A percentile compares a stretch with the other conserved stretches of the same genome.
These are phyloP conservation scores for Ascodesmis nigricans DNA, from an alignment of 495 filamentous ascomycete species.

Conservation along the genomic window DNA sequence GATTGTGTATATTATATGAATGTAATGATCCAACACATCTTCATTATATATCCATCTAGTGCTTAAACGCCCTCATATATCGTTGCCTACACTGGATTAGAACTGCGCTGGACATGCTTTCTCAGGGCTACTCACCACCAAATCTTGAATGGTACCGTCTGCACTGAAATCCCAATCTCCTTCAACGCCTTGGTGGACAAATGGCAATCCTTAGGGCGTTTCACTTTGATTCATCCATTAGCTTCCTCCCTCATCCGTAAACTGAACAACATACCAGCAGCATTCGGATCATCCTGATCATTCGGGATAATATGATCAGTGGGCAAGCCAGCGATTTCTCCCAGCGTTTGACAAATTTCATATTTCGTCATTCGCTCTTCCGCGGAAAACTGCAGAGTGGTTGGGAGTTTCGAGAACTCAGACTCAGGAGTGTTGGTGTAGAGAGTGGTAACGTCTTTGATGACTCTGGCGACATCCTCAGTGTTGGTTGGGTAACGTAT, in stretches of 20 bases:
- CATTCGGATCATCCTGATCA: conserved; percentile 54
- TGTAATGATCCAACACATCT: too few relatives aligned
- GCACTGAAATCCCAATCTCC: conserved; percentile 55
- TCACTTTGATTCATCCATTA: conserved; percentile 10
- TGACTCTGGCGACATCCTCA: conserved; percentile 69
- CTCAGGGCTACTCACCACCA: conserved; percentile 54
- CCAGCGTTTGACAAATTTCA: conserved; percentile 63
- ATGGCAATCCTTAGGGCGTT: conserved; percentile 71
- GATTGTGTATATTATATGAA: too few relatives aligned
- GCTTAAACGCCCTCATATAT: conserved; percentile 17
- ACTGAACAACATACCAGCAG: conserved; percentile 35
- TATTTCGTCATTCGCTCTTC: conserved; percentile 81
- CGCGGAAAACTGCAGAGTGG: conserved; percentile 64
- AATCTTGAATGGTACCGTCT: conserved; percentile 48
- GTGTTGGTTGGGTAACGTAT: conserved; percentile 70
- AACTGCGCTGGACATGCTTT: not conserved
- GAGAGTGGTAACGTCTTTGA: conserved; percentile 43
- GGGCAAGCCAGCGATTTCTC: conserved; percentile 56
- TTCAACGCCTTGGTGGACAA: conserved; percentile 54
- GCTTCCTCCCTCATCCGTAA: not conserved
- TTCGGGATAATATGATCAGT: conserved; percentile 49
- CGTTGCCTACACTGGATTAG: conserved; percentile 11
- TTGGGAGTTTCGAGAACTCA: conserved; percentile 30
- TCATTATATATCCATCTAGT: conserved; percentile 9
- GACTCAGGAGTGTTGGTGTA: conserved; percentile 23